Base-by-base conservation (phyloP, 495 filamentous ascomycete genomes). In the Talaromyces trachyspermus region DNA sequence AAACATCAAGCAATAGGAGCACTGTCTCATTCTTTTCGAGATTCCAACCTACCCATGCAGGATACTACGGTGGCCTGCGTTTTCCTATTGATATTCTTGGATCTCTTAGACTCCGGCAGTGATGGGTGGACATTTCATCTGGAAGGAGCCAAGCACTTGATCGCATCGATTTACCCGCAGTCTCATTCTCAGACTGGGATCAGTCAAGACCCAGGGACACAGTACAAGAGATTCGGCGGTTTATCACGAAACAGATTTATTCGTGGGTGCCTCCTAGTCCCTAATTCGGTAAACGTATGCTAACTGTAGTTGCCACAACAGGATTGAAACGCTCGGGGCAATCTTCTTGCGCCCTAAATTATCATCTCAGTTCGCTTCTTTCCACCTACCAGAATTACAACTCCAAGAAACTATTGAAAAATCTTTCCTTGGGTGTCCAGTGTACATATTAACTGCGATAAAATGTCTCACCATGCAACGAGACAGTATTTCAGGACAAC, bases 31-130 rank as follows among this genome's bases (percentile, higher is more conserved):
- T 64, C 67, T 38, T 67, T 58, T 14, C 23, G 29, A 5, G 50
- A 55, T 43, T 23, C 45, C 47, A 54, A 12, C 7, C 49, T 22
- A 45, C 61, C 4, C 47, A 65, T 18, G 49, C 52, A 54, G 2
- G 70, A 68, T 45, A 60, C 60, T 5, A 69, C 66, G 24, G 62
- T 76, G 29, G 71, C 74, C 4, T 72, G 72, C 19, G 68, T 76
- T 2, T 69, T 79, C 22, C 74, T 80, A 48, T 66, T 81, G 29
- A 67, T 81, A 48, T 78, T 80, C 33, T 64, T 81, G 18, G 70
- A 79, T 51, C 64, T 81, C 5, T 65, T 81, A 17, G 77, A 81
- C 55, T 72, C 72, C 3, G 76, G 76, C 0, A 72, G 64, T 43
- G 70, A 73, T 18, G 66, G 64, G 6, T 81, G 78, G 78, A 71